Percentiles rank a stretch among this genome's conserved stretches.
These are phyloP conservation scores for Rhizophlyctis rosea DNA, from an alignment of 192 early-diverging fungal species.

Conservation along the genomic window DNA sequence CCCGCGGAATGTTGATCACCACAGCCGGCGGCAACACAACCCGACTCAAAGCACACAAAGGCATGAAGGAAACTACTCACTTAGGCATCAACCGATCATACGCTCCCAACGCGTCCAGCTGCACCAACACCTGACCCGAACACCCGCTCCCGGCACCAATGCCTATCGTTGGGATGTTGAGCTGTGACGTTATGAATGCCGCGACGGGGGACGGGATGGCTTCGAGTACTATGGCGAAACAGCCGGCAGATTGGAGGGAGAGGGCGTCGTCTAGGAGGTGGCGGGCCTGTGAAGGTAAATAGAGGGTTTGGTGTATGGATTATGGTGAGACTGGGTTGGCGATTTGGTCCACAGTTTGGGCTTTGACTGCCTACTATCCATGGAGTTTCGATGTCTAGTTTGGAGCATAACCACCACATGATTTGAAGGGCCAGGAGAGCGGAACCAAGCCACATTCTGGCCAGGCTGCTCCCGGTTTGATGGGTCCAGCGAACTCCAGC, in stretches of 20 bases:
- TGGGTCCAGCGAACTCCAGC: too few relatives aligned
- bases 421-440: too few relatives aligned
- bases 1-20: too few relatives aligned
- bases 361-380: too few relatives aligned
- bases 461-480: too few relatives aligned
- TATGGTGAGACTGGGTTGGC: too few relatives aligned
- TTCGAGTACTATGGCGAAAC: constrained; percentile 88
- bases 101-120: constrained; percentile 85
- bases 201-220: constrained; percentile 90
- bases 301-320: too few relatives aligned
- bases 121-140: constrained; percentile 94
- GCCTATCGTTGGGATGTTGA: constrained; percentile 91
- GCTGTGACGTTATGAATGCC: constrained; percentile 69
- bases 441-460: too few relatives aligned
- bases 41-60: background rate
- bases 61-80: constrained; percentile 49
- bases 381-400: too few relatives aligned
- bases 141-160: constrained; percentile 88
- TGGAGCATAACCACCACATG: too few relatives aligned
- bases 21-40: background rate
- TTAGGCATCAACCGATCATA: constrained; percentile 90
- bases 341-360: too few relatives aligned
- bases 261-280: constrained; percentile 80
- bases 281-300: constrained; percentile 68
- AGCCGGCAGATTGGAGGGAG: constrained; percentile 87